Evolutionary conservation across 352 stramenopile species (phyloP), one percentile per base, ranked within the genome.

Genomic region (Peronospora tabacina): DNA sequence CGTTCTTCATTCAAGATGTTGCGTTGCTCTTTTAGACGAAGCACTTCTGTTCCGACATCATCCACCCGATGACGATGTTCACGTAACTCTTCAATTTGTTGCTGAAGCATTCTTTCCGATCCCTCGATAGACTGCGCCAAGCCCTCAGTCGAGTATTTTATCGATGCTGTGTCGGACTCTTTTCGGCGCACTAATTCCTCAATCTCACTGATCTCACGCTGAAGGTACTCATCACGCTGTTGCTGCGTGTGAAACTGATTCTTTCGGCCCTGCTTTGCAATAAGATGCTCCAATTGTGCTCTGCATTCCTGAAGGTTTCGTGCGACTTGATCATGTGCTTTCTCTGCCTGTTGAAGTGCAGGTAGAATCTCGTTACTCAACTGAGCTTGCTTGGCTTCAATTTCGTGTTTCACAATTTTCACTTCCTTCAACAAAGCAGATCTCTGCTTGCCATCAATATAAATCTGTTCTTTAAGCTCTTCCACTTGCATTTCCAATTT

Each of bases 241-340:
- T 85, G 77, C 50, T 97, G 91, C 1, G 85, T 96, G 29, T 66
- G 67, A 66, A 98, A 99, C 54, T 98, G 90, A 34, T 78, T 87
- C 34, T 93, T 96, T 40, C 96, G 86, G 44, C 95, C 96, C 62
- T 98, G 93, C 58, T 97, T 98, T 16, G 88, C 90, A 52, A 98
- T 97, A 7, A 99, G 70, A 24, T 86, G 82, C 49, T 98, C 85
- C 7, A 73, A 87, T 36, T 88, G 64, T 15, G 66, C 62, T 43
- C 53, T 72, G 30, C 64, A 76, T 0, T 79, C 78, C 13, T 82
- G 70, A 11, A 93, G 61, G 16, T 74, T 60, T 40, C 47, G 52
- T n/a, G 87, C 53, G 37, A 98, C 85, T 55, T 85, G 86, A 49
- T 97, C 81, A 55, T 97, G 94, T 13, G 62, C 59, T 37, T 63